Evolutionary conservation across 805 yeast species (phyloP), one percentile per base, ranked within the genome.

Genomic region (Zygosaccharomyces siamensis): DNA sequence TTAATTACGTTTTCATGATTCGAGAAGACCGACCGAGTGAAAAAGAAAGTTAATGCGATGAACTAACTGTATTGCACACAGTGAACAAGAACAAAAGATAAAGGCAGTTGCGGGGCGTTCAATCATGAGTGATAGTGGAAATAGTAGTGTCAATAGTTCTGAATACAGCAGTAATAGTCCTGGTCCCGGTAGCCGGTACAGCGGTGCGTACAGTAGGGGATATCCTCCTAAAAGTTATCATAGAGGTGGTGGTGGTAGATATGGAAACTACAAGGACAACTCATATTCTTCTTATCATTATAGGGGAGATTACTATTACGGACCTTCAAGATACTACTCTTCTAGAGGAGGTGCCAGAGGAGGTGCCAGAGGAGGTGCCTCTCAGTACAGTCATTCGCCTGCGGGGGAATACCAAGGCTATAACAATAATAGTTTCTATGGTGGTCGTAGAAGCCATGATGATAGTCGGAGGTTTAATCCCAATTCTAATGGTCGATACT

Each of bases 251-350:
- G 48, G 47, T 10, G 45, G 45, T 12, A 26, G 48, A 39, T 43
- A 36, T 39, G 44, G 56, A 27, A 14, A 35, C 8, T 43, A 46
- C 28, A 23, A 31, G 21, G 44, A 36, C 39, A 38, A 40, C 30
- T 27, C 40, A 3, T 46, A 48, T 26, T 24, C 43, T 11, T 31
- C 40, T 5, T 31, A 47, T 28, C 43, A 50, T 39, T 48, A 52
- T 41, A 43, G 56, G 10, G 49, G 48, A 16, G 53, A 50, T 23
- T 50, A 47, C 36, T 52, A 52, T 35, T 32, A 45, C 14, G 47
- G 50, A 5, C 31, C 45, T 21, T 31, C 37, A 14, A 41, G 50
- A 24, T 51, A 47, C 33, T 42, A 47, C 33, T 37, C 46, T 18
- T 49, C 49, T 31, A 27, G 54, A 41, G 48, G 45, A 7, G 28